Conservation (phyloP, 73 alveolate species). For the Tetrahymena malaccensis region DNA sequence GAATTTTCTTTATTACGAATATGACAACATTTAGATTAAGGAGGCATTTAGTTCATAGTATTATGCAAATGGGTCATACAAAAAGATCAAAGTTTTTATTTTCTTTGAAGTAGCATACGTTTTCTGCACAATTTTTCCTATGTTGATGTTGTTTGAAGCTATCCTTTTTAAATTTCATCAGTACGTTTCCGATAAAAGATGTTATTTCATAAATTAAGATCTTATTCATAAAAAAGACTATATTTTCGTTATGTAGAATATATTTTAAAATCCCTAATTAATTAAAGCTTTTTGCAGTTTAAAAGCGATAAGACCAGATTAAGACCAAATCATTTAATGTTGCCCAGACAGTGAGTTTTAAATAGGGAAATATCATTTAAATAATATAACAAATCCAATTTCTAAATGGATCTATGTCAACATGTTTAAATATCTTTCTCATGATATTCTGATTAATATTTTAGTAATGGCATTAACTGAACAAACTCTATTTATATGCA, state of each 20-base stretch:
- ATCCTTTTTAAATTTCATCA: not conserved
- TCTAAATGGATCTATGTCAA: not conserved
- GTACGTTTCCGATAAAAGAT: not conserved
- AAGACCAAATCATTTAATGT: not conserved
- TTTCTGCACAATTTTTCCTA: not conserved
- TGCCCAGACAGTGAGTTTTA: not conserved
- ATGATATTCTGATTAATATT: not conserved
- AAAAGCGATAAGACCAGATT: not conserved
- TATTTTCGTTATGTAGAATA: not conserved
- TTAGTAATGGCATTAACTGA: not conserved
- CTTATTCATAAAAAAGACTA: not conserved
- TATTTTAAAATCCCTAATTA: not conserved
- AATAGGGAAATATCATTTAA: not conserved
- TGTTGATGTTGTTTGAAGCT: not conserved
- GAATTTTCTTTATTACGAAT: not conserved
- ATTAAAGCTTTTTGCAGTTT: not conserved
- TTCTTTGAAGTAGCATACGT: not conserved
- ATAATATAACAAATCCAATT: not conserved
- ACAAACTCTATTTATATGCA: not conserved
- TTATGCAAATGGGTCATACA: not conserved
- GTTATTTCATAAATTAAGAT: not conserved
- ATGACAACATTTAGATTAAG: not conserved
- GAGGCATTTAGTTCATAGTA: not conserved
- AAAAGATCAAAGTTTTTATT: not conserved
- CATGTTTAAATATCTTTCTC: not conserved